Base-by-base conservation (phyloP, 495 filamentous ascomycete species). In the Talaromyces proteolyticus region DNA sequence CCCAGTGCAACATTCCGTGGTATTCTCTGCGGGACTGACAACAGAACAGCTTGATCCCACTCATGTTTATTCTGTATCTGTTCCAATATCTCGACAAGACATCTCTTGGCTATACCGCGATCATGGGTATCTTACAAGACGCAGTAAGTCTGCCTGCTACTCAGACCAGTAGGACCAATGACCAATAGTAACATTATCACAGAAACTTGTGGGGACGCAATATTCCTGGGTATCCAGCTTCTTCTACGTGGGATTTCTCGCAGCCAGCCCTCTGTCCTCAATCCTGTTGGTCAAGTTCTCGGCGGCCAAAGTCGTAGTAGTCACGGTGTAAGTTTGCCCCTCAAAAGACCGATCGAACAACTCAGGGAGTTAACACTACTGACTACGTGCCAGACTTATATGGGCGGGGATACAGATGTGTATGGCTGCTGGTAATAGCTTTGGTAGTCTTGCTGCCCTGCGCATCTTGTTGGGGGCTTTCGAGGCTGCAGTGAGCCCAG, bases 151-250 rank as follows among this genome's bases (percentile, higher is more conserved):
- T 47, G 72, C 69, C 51, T 60, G 57, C 8, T 73, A 74, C 57
- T 69, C 68, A 45, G 70, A 73, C 38, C 75, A 79, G 26, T 75
- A 81, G 53, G 77, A 79, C 54, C 76, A 75, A n/a, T 77, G 75
- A 14, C 57, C 80, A 10, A 77, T 76, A 3, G 72, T 84, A 24
- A 61, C 64, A n/a, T 56, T 70, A 6, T 78, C 59, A 54, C 55
- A 82, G 6, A 54, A 73, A 16, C 62, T 84, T 16, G 57, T 59
- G 12, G 74, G 74, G 17, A 57, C 62, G 0, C 65, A 82, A 29
- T 83, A 81, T 47, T 76, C 65, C 43, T 84, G 75, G 75, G 64
- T 73, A 6, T 69, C 61, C 6, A 62, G 57, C 12, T 57, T 75
- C 19, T 79, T 77, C 61, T 76, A 79, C 56, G 68, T 79, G 49